Base-by-base conservation (phyloP, 306 rosid species). In the Cicer judaicum region DNA sequence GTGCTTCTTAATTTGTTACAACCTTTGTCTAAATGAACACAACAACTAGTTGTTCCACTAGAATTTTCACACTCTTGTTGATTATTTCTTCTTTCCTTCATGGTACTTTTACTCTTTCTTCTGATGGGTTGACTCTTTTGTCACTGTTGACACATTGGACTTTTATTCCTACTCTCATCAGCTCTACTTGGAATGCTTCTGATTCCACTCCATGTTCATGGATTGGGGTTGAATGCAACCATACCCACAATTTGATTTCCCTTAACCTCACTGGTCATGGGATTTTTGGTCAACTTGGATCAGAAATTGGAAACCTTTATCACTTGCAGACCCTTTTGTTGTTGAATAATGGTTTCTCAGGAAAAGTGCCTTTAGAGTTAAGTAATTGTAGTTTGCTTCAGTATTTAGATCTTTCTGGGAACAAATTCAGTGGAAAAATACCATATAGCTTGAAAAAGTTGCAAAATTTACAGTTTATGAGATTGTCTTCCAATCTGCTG, bases 141-240 rank as follows among this genome's bases (percentile, higher is more conserved):
- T 84, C 95, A 14, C 87, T 93, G 44, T 36, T 70, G 69, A 78
- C 10, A 18, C 82, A 21, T 55, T 93, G 98, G 90, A 78, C 83
- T 6, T 56, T 24, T 6, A 67, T 86, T 44, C 89, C 90, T 65
- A 14, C 84, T 46, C 40, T 80, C 71, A 65, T 87, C 14, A 72
- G 48, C 55, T 85, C 88, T 5, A 72, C 68, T 61, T 93, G 98
- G 98, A 80, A 78, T 54, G 76, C 77, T 9, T 87, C 87, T 50
- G 76, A 88, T 83, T 80, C 89, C 75, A 83, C 80, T 63, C 91
- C 96, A 14, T 93, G 98, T 68, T 82, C 86, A 9, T 93, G 97
- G 98, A 70, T 49, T 1, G 97, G 97, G 68, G 73, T 93, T 16
- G 40, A 76, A 7, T 90, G 98, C 39, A 86, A 85, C 85, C 67